Base-by-base conservation (phyloP, 73 alveolate genomes). In the Paramecium tetraurelia region DNA sequence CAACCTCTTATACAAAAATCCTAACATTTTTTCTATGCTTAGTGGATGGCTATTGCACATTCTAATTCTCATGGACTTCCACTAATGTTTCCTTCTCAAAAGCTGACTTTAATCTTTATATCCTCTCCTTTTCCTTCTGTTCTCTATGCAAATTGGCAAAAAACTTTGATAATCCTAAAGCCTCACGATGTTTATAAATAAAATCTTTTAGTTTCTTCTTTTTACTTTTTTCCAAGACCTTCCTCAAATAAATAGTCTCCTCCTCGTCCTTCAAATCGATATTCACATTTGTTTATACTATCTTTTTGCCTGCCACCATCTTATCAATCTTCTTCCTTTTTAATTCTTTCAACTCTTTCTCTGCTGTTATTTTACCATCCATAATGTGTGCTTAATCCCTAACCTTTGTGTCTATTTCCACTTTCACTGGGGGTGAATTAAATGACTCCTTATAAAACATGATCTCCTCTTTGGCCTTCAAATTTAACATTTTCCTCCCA, bases 241-340 rank as follows among this genome's bases (percentile, higher is more conserved):
- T 80, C 7, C 57, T 44, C 57, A 80, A 80, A 80, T 80, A 80
- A 31, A 7, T 80, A 9, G 90, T 80, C 24, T 80, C 90, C 18
- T 80, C 90, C 10, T 59, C 75, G 21, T 80, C 90, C 14, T 80
- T 80, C 20, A 80, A 46, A 18, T 33, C 70, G 0, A 80, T 4
- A 48, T 80, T 80, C 5, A 80, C 75, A 31, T 40, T 31, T 6
- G 40, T 80, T 18, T 41, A 48, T 80, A 80, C 90, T 2, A 80
- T 80, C 46, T 80, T 80, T 48, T 80, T 80, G 24, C 90, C 90
- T 24, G 90, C 90, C 0, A 80, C 90, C 90, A 80, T 80, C 21
- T 43, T 80, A 44, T 80, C 90, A 38, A 80, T 80, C 38, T 80
- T 80, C 46, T 63, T 80, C 24, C 90, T 41, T 46, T 80, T 80